A percentile compares a stretch with the other conserved stretches of the same genome.
Conservation (phyloP, 208 protist genomes). For the Zelonia costaricensis region DNA sequence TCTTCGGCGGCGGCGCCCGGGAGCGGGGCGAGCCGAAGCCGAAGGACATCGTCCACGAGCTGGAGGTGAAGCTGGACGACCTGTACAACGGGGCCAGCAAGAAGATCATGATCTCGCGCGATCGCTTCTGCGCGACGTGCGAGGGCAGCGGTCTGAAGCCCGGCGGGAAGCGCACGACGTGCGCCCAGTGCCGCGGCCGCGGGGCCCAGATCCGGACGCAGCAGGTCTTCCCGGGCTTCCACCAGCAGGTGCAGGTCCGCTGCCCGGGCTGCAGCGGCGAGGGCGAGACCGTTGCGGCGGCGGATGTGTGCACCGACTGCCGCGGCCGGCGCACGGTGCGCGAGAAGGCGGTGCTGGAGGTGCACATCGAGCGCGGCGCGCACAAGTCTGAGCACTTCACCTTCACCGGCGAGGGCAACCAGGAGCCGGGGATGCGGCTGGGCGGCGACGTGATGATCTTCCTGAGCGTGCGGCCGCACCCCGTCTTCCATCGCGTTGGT, state of each 20-base stretch:
- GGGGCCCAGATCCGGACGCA: conserved; percentile 88
- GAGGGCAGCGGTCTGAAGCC: conserved; percentile 54
- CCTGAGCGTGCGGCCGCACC: conserved; percentile 91
- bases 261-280: conserved; percentile 93
- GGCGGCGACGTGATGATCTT: conserved; percentile 98
- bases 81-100: conserved; percentile 95
- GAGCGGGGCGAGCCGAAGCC: conserved; percentile 86
- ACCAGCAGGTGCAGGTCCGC: conserved; percentile 86
- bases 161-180: conserved; percentile 60
- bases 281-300: conserved; percentile 66
- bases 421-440: conserved; percentile 76
- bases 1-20: conserved; percentile 78
- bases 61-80: conserved; percentile 95
- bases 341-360: conserved; percentile 94
- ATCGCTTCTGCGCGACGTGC: conserved; percentile 76
- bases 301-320: conserved; percentile 94
- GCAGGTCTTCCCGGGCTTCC: conserved; percentile 95
- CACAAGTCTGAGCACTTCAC: conserved; percentile 91
- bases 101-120: conserved; percentile 89
- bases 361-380: conserved; percentile 96
- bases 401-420: conserved; percentile 95
- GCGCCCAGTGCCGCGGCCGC: conserved; percentile 88
- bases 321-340: conserved; percentile 89
- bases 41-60: conserved; percentile 92
- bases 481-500: conserved; percentile 90